phyloP scores from a whole-genome alignment of 768 basidiomycete genomes.

The Tulasnella sp. region DNA sequence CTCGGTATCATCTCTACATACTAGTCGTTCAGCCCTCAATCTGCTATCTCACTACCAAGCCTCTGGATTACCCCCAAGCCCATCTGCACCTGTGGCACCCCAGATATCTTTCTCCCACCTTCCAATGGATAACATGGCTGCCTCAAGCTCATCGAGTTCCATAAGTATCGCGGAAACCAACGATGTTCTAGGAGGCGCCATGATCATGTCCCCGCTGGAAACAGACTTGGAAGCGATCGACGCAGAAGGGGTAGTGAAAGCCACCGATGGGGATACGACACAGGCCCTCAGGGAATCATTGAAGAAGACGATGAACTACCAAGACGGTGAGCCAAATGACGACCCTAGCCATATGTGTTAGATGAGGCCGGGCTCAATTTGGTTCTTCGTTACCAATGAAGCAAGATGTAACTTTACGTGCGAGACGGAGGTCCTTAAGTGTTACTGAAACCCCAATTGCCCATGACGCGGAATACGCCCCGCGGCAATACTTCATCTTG shows the following conservation, averaged over 20 bases:
- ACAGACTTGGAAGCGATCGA: neutral
- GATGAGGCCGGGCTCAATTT: no score
- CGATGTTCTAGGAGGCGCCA: neutral
- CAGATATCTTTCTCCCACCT: no score
- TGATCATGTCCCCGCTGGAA: neutral
- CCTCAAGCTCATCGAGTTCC: neutral
- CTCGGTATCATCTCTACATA: no score
- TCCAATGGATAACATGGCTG: no score
- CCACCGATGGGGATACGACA: slow-evolving; percentile 1
- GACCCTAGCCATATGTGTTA: no score
- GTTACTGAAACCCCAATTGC: neutral
- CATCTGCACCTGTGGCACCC: no score
- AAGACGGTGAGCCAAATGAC: neutral
- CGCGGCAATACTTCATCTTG: slow-evolving; percentile 78
- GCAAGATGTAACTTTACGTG: slow-evolving; percentile 2
- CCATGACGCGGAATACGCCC: neutral
- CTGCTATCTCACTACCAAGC: no score
- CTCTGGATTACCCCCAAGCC: no score
- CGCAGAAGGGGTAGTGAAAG: slow-evolving; percentile 7
- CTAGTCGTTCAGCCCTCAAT: no score
- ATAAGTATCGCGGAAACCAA: neutral
- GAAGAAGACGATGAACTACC: slow-evolving; percentile 5
- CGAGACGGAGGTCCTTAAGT: neutral
- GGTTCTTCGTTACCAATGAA: neutral
- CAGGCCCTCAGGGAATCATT: slow-evolving; percentile 4